These are phyloP conservation scores for Hawksworthiomyces lignivorus DNA, from an alignment of 2,329 filamentous ascomycete genomes.

Conservation along the genomic window DNA sequence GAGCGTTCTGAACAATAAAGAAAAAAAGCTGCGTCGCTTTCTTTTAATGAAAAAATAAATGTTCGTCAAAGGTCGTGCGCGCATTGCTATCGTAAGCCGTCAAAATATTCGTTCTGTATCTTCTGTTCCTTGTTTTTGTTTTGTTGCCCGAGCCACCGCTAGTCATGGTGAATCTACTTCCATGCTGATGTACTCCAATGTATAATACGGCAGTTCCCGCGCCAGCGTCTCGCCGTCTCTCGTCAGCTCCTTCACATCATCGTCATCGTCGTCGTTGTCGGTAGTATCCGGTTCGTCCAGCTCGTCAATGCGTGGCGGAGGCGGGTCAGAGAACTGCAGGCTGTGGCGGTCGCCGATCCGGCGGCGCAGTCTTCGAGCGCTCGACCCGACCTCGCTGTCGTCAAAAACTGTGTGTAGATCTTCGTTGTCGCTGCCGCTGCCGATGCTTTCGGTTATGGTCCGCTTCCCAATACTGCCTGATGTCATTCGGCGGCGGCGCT, in stretches of 20 bases:
- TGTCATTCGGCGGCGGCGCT: slow-evolving; percentile 38
- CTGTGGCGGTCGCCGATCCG: slow-evolving; percentile 38
- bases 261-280: slow-evolving; percentile 24
- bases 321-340: slow-evolving; percentile 42
- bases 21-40: too few species aligned
- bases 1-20: too few species aligned
- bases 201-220: slow-evolving; percentile 42
- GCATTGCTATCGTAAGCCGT: too few species aligned
- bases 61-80: too few species aligned
- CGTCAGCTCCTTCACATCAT: slow-evolving; percentile 20
- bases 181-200: slow-evolving; percentile 44
- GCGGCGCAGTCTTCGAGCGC: slow-evolving; percentile 40
- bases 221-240: slow-evolving; percentile 34
- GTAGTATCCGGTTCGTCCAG: slow-evolving; percentile 44
- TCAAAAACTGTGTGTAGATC: slow-evolving; percentile 30
- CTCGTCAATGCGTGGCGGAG: slow-evolving; percentile 44
- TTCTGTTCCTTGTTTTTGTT: not conserved
- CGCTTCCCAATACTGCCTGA: slow-evolving; percentile 48
- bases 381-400: slow-evolving; percentile 36
- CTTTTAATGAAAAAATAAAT: too few species aligned
- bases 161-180: slow-evolving; percentile 38
- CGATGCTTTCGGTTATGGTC: slow-evolving; percentile 41
- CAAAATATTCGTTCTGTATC: too few species aligned
- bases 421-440: slow-evolving; percentile 41
- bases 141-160: too few species aligned